Evolutionary conservation across 345 rosid genomes (phyloP), one percentile per base, ranked within the genome.

Genomic region (Triadica sebifera): DNA sequence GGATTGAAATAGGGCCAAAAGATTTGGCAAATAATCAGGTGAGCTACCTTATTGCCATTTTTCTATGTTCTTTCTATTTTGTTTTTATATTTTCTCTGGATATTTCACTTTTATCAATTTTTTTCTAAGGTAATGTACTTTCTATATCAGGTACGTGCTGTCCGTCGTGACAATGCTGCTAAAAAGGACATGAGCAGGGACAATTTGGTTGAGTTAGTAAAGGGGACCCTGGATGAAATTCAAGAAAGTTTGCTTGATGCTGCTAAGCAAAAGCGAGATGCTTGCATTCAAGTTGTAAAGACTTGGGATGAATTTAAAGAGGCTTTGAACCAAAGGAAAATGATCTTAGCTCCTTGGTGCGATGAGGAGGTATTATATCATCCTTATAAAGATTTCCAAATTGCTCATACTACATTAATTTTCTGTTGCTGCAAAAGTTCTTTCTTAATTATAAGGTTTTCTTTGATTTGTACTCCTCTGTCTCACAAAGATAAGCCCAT

Each of bases 261-360:
- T 37, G 98, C 99, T 0, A 88, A 87, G 72, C 81, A 87, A 75
- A 89, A 86, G 75, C 83, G 96, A 59, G 93, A 95, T 72, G 91
- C 86, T 24, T 95, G 96, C 75, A 69, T 95, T 74, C 71, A 87
- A 85, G 83, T 67, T 60, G 84, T 83, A 8, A 87, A 85, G 78
- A 92, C 94, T 34, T 92, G 98, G 99, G 97, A 91, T 62, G 97
- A 91, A 77, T 94, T 94, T 69, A 77, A 81, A 25, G 86, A 80
- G 50, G 98, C 96, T 74, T 90, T 94, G 13, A 80, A 82, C 70
- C 84, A 90, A 49, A 92, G 79, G 90, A 91, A 94, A 77, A 80
- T 94, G 90, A 90, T 94, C 79, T 84, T 94, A 76, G 98, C 99
- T 80, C 98, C 99, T 22, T 94, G 99, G 99, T 92, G 99, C 67